phyloP scores from a whole-genome alignment of 257 asterid genomes.

The Ilex aquifolium region DNA sequence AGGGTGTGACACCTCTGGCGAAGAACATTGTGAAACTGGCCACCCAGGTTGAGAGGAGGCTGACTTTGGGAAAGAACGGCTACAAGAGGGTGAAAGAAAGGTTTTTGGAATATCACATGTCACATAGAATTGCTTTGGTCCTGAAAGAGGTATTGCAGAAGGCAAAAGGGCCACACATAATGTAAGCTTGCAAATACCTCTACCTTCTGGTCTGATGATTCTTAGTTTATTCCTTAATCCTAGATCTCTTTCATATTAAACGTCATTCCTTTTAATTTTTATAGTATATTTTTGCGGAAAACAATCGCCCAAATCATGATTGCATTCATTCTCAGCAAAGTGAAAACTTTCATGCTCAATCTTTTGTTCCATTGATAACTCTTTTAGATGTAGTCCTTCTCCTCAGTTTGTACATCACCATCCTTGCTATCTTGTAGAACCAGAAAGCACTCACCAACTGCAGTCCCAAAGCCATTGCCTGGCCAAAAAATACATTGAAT shows the following conservation, averaged over 20 bases:
- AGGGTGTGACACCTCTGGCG: conserved; percentile 74
- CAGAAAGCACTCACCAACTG: conserved; percentile 79
- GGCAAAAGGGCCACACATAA: conserved; percentile 5
- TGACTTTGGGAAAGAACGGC: conserved; percentile 69
- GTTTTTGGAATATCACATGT: conserved; percentile 86
- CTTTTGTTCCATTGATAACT: too few species aligned
- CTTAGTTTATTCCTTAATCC: too few species aligned
- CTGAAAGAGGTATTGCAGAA: conserved; percentile 45
- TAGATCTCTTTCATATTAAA: too few species aligned
- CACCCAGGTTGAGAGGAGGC: conserved; percentile 49
- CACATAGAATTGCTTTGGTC: conserved; percentile 61
- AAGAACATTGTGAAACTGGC: conserved; percentile 65
- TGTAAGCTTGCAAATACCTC: too few species aligned
- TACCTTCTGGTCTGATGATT: too few species aligned
- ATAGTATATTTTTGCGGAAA: too few species aligned
- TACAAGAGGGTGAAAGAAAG: conserved; percentile 55
- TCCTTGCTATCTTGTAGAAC: conserved; percentile 80
- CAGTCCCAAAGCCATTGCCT: conserved; percentile 89
- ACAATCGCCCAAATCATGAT: too few species aligned
- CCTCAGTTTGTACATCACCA: conserved; percentile 56
- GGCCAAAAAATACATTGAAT: conserved; percentile 2
- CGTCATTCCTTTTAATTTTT: too few species aligned
- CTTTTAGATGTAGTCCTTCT: conserved; percentile 33
- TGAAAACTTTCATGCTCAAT: too few species aligned
- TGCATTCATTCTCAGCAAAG: too few species aligned